Evolutionary conservation across 345 rosid species (phyloP).

Genomic region (Corchorus capsularis): DNA sequence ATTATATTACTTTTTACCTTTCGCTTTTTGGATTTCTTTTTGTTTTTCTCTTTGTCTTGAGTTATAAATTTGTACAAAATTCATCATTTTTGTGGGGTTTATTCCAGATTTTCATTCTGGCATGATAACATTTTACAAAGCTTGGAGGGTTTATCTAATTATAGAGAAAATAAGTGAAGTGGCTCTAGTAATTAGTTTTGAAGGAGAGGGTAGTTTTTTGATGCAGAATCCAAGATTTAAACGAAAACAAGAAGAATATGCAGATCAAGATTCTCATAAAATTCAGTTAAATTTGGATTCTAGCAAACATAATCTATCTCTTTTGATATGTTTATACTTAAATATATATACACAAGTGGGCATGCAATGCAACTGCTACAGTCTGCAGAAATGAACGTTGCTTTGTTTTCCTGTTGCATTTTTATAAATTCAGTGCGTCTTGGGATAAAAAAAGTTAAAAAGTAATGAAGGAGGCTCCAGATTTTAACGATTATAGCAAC

Average conservation of each 20-base stretch:
- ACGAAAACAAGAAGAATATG: neutral
- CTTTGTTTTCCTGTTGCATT: slow-evolving; percentile 34
- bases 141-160: neutral
- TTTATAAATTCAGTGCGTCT: neutral
- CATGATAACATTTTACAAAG: neutral
- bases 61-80: neutral
- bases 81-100: neutral
- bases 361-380: neutral
- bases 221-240: neutral
- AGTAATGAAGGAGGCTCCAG: neutral
- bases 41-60: neutral
- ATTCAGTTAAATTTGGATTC: slow-evolving; percentile 20
- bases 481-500: neutral
- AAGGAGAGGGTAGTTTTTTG: neutral
- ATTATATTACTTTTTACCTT: neutral
- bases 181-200: neutral
- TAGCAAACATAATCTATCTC: neutral
- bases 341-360: neutral
- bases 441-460: neutral
- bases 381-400: slow-evolving; percentile 64
- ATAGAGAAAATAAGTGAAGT: neutral
- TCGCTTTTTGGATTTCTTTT: neutral
- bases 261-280: slow-evolving; percentile 28
- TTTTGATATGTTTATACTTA: neutral
- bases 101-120: neutral